Conservation (phyloP, 306 rosid species). For the Leucaena leucocephala region DNA sequence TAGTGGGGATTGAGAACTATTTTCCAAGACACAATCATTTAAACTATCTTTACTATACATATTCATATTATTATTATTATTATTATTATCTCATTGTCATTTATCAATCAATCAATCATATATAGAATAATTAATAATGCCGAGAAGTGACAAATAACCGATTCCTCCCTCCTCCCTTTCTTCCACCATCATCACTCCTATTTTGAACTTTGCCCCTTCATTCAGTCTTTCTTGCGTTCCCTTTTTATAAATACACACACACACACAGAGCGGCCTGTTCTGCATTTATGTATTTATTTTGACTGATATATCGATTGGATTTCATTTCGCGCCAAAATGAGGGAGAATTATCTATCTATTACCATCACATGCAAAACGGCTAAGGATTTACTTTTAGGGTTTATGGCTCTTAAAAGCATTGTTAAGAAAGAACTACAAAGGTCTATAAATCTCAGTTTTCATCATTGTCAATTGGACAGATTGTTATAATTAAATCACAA, state of each 20-base stretch:
- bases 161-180: background rate
- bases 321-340: background rate
- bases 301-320: background rate
- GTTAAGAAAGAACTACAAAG: too few relatives aligned
- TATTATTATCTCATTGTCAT: constrained; percentile 1
- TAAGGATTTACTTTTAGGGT: background rate
- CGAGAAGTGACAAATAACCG: background rate
- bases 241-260: background rate
- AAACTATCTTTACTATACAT: background rate
- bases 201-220: background rate
- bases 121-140: background rate
- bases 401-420: background rate
- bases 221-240: background rate
- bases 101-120: background rate
- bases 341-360: background rate
- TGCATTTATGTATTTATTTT: background rate
- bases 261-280: too few relatives aligned
- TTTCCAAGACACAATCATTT: constrained; percentile 8
- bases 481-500: too few relatives aligned
- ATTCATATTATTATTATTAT: background rate
- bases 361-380: background rate
- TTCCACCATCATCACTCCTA: background rate
- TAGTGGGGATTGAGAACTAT: background rate
- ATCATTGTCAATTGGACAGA: too few relatives aligned
- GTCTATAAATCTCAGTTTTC: too few relatives aligned